Base-by-base conservation (phyloP, 176 grass and related monocot species). In the Aegilops longissima region DNA sequence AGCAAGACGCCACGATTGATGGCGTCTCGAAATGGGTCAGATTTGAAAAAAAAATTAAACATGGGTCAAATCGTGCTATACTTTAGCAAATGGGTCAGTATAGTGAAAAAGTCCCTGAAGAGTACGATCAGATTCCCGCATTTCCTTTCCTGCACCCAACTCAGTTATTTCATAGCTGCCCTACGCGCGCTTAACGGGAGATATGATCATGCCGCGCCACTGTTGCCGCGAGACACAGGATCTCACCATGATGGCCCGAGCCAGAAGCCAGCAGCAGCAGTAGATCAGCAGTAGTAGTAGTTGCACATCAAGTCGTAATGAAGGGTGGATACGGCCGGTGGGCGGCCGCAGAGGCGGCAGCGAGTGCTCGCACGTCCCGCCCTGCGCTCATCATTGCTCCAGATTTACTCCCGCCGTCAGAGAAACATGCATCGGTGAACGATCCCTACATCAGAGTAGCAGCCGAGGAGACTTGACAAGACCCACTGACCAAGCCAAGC, bases 171-270 rank as follows among this genome's bases (percentile, higher is more conserved):
- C 71, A 27, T 9, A 12, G 40, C 40, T 49, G 40, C 23, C n/a
- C 40, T 49, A 24, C 40, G 12, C 72, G 72, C 42, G 40, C 34
- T 70, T 14, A 9, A 74, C 40, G 23, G 24, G 12, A 6, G 72
- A 29, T 47, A 75, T 75, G 7, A 75, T 30, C 3, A 75, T 75
- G 61, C 45, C n/a, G 61, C 44, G 1, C 13, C 2, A 25, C 20
- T 38, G 61, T 54, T 34, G 18, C 23, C 11, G 11, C 33, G 79
- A 84, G 67, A 68, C 59, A 36, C 58, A 71, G 24, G 80, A 62
- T 84, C 45, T 68, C 13, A 62, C 66, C 80, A 87, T 91, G 85
- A 76, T 84, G 89, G 3, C 68, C 87, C 74, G 66, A 80, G n/a
- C 66, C 38, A 44, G 72, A 23, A 21, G 66, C 49, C 42, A 21